Conservation (phyloP, 805 yeast species). For the Torulaspora delbrueckii region DNA sequence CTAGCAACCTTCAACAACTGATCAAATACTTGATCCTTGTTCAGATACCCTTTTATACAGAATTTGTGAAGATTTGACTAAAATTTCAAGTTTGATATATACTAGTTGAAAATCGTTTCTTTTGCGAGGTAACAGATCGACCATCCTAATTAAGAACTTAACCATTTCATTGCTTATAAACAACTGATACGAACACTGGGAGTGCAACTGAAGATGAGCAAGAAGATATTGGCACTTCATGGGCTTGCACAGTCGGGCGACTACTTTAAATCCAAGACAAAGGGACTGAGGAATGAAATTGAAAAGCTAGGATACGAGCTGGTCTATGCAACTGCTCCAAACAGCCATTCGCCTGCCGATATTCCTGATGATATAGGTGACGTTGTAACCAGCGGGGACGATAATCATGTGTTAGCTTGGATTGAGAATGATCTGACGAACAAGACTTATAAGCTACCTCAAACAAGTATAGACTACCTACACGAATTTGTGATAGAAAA, state of each 20-base stretch:
- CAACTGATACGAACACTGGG: neutral
- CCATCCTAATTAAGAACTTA: neutral
- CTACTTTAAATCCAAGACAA: constrained; percentile 75
- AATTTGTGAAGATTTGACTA: neutral
- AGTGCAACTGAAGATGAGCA: constrained; percentile 17
- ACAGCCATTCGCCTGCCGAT: constrained; percentile 52
- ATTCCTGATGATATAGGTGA: constrained; percentile 51
- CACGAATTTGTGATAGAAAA: constrained; percentile 47
- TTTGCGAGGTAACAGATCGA: neutral
- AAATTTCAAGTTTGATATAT: constrained; percentile 1
- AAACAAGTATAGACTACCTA: constrained; percentile 40
- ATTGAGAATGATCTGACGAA: constrained; percentile 46
- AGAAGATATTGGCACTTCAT: constrained; percentile 73
- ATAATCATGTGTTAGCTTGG: constrained; percentile 55
- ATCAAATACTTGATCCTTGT: neutral
- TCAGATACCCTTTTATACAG: neutral
- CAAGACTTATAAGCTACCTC: constrained; percentile 30
- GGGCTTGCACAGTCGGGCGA: constrained; percentile 85
- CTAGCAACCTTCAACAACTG: neutral
- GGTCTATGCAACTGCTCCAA: constrained; percentile 73
- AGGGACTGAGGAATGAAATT: constrained; percentile 73
- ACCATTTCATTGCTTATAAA: neutral
- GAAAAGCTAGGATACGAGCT: constrained; percentile 56
- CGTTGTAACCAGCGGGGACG: constrained; percentile 22
- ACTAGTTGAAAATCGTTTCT: constrained; percentile 1